Base-by-base conservation (phyloP, 805 yeast species). In the Cyberlindnera mrakii region DNA sequence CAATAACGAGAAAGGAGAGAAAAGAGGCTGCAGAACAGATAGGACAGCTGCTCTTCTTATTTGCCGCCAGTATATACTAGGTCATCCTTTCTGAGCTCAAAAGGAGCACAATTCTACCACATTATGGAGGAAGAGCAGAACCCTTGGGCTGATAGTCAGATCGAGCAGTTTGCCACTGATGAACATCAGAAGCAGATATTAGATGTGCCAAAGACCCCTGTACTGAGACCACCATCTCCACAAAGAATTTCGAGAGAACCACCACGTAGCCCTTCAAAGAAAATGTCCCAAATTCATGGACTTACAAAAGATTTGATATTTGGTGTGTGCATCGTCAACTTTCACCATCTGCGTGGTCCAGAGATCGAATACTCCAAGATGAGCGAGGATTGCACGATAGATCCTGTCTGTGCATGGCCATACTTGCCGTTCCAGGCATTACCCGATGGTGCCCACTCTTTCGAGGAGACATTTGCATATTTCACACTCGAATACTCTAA, bases 361-460 rank as follows among this genome's bases (percentile, higher is more conserved):
- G 97, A 93, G 60, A 78, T 93, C 19, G 97, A 91, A 62, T 89
- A 86, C 64, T 86, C 96, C 88, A 40, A 47, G 11, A 11, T 34
- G n/a, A 35, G 37, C 16, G 47, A 42, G n/a, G 33, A 38, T 2
- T 66, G 63, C 23, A 67, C 64, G 27, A 58, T 58, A 23, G 53
- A 62, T 14, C 47, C 57, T 30, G 57, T 72, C 1, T 54, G 65
- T 3, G 65, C 84, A 16, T 93, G 96, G 90, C 89, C 93, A 10
- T 80, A 82, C 55, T 64, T 93, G 34, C 95, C 99, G 3, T 93
- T 93, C 58, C 97, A 90, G 59, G 95, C 96, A 2, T 67, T 93
- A 18, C 98, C 99, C 0, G 99, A 93, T 64, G 98, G 98, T 5
- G 82, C 95, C 3, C 99, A 93, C 61, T 72, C 90, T 18, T 91